These are phyloP conservation scores for Calonectria fujianensis DNA, from an alignment of 2,329 filamentous ascomycete species.

Conservation along the genomic window DNA sequence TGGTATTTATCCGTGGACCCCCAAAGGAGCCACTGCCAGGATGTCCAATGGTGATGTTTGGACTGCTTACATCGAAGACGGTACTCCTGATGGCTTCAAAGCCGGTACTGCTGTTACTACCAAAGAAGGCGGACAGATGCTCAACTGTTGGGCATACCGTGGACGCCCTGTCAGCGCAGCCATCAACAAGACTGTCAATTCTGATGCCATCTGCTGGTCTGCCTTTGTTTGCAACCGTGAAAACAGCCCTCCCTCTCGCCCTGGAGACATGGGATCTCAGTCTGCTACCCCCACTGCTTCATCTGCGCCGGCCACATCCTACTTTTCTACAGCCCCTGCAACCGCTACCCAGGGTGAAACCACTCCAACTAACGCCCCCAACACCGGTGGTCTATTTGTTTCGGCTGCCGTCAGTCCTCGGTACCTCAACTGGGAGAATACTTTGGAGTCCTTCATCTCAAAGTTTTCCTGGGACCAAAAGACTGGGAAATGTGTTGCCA, in stretches of 20 bases:
- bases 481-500: slow-evolving; percentile 59
- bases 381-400: slow-evolving; percentile 57
- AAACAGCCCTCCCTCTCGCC: slow-evolving; percentile 57
- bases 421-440: slow-evolving; percentile 63
- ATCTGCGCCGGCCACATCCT: slow-evolving; percentile 58
- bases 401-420: slow-evolving; percentile 60
- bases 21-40: slow-evolving; percentile 61
- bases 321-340: slow-evolving; percentile 56
- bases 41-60: slow-evolving; percentile 63
- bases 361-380: slow-evolving; percentile 56
- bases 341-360: slow-evolving; percentile 54
- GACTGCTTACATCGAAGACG: slow-evolving; percentile 65
- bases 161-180: slow-evolving; percentile 62
- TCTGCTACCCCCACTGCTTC: slow-evolving; percentile 59
- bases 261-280: slow-evolving; percentile 60
- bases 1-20: slow-evolving; percentile 63
- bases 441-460: slow-evolving; percentile 63
- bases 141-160: slow-evolving; percentile 66
- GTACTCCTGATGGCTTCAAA: slow-evolving; percentile 63
- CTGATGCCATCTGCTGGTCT: slow-evolving; percentile 62
- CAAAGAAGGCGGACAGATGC: slow-evolving; percentile 62
- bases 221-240: slow-evolving; percentile 66
- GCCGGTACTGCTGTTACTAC: slow-evolving; percentile 64
- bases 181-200: slow-evolving; percentile 62
- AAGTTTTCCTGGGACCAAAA: slow-evolving; percentile 64